Conservation (phyloP, 2,329 filamentous ascomycete species). For the Herpotrichia juniperi region DNA sequence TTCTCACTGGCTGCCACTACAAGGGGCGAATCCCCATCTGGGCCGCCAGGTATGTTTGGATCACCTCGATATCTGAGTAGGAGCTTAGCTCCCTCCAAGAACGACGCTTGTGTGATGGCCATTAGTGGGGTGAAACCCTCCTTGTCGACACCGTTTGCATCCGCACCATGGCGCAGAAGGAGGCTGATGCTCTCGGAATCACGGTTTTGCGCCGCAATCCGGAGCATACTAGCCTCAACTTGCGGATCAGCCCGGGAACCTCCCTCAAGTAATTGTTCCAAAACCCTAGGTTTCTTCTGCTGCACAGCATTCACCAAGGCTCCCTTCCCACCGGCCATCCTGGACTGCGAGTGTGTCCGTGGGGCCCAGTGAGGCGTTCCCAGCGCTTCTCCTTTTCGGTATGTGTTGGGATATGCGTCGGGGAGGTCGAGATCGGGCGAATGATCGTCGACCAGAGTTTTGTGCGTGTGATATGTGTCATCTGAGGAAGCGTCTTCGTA, state of each 20-base stretch:
- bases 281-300: conserved; percentile 68
- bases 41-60: conserved; percentile 43
- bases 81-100: conserved; percentile 54
- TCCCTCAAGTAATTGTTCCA: conserved; percentile 41
- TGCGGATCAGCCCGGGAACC: conserved; percentile 35
- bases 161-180: conserved; percentile 35
- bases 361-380: conserved; percentile 21
- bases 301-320: conserved; percentile 61
- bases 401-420: conserved; percentile 9
- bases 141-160: conserved; percentile 37
- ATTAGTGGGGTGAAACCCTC: conserved; percentile 36
- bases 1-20: conserved; percentile 57
- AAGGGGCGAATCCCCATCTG: conserved; percentile 62
- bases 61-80: conserved; percentile 28
- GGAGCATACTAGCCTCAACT: conserved; percentile 39
- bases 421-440: conserved; percentile 4
- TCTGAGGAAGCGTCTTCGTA: background rate
- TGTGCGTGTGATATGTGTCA: background rate
- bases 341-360: conserved; percentile 29
- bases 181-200: conserved; percentile 35
- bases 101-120: conserved; percentile 32
- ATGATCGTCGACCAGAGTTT: conserved; percentile 4
- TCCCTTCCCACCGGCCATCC: conserved; percentile 40
- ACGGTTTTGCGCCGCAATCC: conserved; percentile 35
- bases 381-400: conserved; percentile 13